These are phyloP conservation scores for Podaxis carcinomalis DNA, from an alignment of 768 basidiomycete species.

Conservation along the genomic window DNA sequence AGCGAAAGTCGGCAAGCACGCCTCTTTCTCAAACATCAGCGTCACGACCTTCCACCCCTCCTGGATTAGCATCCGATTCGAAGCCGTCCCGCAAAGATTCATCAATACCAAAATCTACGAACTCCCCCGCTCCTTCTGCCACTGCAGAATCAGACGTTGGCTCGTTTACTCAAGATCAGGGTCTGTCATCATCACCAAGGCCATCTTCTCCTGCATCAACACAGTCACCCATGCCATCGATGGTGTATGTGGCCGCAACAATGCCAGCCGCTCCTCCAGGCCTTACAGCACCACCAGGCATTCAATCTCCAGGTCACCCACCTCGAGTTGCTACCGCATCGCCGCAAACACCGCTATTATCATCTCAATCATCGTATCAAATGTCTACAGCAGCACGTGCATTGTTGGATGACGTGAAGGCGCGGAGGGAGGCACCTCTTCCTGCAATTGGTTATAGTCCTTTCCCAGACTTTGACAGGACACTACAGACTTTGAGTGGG, in stretches of 20 bases:
- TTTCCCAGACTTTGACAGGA: slow-evolving; percentile 89
- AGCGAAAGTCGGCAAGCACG: slow-evolving; percentile 40
- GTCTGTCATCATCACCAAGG: slow-evolving; percentile 33
- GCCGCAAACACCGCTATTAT: slow-evolving; percentile 45
- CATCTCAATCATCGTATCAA: slow-evolving; percentile 70
- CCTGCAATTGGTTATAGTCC: slow-evolving; percentile 44
- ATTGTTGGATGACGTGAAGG: slow-evolving; percentile 78
- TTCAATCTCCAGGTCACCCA: slow-evolving; percentile 50
- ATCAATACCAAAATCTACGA: slow-evolving; percentile 21
- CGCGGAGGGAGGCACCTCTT: slow-evolving; percentile 58
- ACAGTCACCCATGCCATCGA: slow-evolving; percentile 36
- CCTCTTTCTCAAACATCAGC: slow-evolving; percentile 43
- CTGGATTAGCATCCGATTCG: slow-evolving; percentile 40
- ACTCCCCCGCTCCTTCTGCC: slow-evolving; percentile 46
- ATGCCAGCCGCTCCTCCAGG: slow-evolving; percentile 44
- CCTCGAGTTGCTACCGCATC: slow-evolving; percentile 46
- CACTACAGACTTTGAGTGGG: slow-evolving; percentile 65
- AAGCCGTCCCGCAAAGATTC: slow-evolving; percentile 27
- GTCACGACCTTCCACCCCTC: slow-evolving; percentile 55
- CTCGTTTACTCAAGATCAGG: slow-evolving; percentile 40
- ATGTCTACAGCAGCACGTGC: slow-evolving; percentile 85
- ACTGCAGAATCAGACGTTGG: slow-evolving; percentile 49
- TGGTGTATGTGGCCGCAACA: slow-evolving; percentile 11
- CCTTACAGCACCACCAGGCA: slow-evolving; percentile 58
- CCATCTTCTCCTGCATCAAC: slow-evolving; percentile 30